Base-by-base conservation (phyloP, 371 early-diverging fungal species). In the Cokeromyces recurvatus region DNA sequence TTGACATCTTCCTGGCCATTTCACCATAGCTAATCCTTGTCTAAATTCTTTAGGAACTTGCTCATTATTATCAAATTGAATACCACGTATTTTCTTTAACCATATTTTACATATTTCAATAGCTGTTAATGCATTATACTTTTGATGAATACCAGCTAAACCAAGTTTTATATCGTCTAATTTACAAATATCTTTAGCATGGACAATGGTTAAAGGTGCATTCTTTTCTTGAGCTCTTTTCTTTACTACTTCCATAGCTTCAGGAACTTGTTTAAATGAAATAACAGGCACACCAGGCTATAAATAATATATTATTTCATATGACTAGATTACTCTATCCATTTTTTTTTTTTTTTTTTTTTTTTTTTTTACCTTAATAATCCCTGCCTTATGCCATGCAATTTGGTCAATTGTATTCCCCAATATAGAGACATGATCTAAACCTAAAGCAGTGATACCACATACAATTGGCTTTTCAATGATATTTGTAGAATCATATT, bases 371-470 rank as follows among this genome's bases (percentile, higher is more conserved):
- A 69, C 70, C 70, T 95, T 95, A 57, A 91, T 86, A 34, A 95
- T 94, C 1, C 95, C 95, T 25, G 86, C 87, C 55, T 95, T 97
- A 66, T 97, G 91, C 92, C 91, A 91, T 22, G 95, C 94, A 63
- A 97, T 94, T 50, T 84, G 66, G 20, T 74, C 80, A 38, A 91
- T 62, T 0, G 90, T 90, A 29, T 82, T 59, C 16, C 92, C 92
- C 40, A 92, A 62, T 6, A 87, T 68, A 32, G 62, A 67, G 39
- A 82, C 78, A 54, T 92, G 93, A 64, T 92, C 93, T 23, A 87
- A 57, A 16, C 92, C 93, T 16, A 92, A 68, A 8, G 88, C 79
- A 7, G 92, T 77, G n/a, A 92, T 86, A 46, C 84, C 91, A 52
- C 88, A 86, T 0, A 85, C 90, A 15, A 82, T 52, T 2, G 92